phyloP scores from a whole-genome alignment of 2,329 filamentous ascomycete genomes.

The Botrytis fabae region DNA sequence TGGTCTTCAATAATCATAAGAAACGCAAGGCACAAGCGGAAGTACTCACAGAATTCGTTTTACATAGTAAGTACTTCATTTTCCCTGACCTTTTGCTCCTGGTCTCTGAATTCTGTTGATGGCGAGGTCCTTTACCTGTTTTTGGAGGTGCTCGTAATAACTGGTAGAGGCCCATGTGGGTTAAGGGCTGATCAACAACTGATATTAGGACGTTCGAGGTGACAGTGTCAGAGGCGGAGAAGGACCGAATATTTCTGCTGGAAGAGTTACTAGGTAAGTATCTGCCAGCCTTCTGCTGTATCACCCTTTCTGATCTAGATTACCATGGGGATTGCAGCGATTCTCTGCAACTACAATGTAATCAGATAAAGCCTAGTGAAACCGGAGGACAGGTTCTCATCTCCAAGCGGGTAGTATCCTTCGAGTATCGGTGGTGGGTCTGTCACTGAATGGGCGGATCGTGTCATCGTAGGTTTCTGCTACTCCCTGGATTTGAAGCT shows the following conservation, averaged over 20 bases:
- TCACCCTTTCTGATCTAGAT: neutral
- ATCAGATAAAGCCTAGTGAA: neutral
- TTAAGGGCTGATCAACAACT: neutral
- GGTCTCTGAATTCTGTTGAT: neutral
- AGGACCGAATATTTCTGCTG: neutral
- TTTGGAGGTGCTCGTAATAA: neutral
- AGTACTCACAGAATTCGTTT: neutral
- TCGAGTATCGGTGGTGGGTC: neutral
- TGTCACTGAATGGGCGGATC: neutral
- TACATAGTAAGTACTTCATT: neutral
- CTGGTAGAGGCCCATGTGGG: accelerated
- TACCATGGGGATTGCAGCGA: neutral
- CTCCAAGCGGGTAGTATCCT: neutral
- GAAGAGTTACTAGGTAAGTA: neutral
- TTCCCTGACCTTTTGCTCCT: neutral
- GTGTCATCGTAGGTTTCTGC: neutral
- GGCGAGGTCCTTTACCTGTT: neutral
- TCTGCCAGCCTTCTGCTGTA: neutral
- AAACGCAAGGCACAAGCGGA: neutral
- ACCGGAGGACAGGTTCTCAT: neutral
- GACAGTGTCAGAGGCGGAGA: accelerated
- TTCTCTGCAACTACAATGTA: accelerated
- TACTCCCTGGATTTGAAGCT: neutral
- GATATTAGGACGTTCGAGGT: neutral
- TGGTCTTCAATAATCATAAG: no score